Percentiles rank a stretch among this genome's conserved stretches.
phyloP scores from a whole-genome alignment of 1,284 basidiomycete genomes.

The Agaricales sp. region DNA sequence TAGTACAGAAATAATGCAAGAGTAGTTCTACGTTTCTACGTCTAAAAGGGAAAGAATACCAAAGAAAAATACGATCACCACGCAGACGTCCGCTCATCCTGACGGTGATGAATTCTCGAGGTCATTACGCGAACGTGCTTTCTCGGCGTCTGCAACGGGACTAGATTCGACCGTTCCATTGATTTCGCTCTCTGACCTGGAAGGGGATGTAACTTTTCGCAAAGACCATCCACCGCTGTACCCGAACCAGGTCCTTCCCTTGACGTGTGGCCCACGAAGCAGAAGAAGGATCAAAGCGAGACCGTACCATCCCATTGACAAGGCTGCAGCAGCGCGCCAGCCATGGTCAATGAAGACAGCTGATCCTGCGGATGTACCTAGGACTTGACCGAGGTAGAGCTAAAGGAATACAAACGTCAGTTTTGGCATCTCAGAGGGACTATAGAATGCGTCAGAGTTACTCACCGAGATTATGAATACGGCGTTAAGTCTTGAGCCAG shows the following conservation, averaged over 20 bases:
- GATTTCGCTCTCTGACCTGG: too few species aligned
- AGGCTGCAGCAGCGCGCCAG: slow-evolving; percentile 24
- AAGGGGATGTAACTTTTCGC: too few species aligned
- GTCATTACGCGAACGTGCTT: too few species aligned
- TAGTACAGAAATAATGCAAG: too few species aligned
- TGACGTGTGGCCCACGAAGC: slow-evolving; percentile 15
- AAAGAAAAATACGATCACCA: too few species aligned
- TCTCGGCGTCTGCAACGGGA: too few species aligned
- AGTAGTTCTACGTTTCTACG: too few species aligned
- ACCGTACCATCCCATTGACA: slow-evolving; percentile 23
- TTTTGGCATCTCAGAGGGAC: slow-evolving; percentile 9
- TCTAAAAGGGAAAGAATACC: too few species aligned
- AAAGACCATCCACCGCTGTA: slow-evolving; percentile 12
- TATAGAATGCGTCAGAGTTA: not conserved
- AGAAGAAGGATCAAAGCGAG: slow-evolving; percentile 15
- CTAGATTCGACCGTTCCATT: too few species aligned
- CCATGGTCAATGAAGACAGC: slow-evolving; percentile 25
- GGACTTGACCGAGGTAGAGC: slow-evolving; percentile 20
- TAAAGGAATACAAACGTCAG: slow-evolving; percentile 4
- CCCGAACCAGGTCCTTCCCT: slow-evolving; percentile 17
- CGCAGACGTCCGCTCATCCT: too few species aligned
- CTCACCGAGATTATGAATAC: slow-evolving; percentile 34
- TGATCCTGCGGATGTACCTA: slow-evolving; percentile 28
- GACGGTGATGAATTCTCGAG: too few species aligned
- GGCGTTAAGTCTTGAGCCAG: slow-evolving; percentile 40